phyloP scores from a whole-genome alignment of 1,284 basidiomycete genomes.

The Boletus sp. region DNA sequence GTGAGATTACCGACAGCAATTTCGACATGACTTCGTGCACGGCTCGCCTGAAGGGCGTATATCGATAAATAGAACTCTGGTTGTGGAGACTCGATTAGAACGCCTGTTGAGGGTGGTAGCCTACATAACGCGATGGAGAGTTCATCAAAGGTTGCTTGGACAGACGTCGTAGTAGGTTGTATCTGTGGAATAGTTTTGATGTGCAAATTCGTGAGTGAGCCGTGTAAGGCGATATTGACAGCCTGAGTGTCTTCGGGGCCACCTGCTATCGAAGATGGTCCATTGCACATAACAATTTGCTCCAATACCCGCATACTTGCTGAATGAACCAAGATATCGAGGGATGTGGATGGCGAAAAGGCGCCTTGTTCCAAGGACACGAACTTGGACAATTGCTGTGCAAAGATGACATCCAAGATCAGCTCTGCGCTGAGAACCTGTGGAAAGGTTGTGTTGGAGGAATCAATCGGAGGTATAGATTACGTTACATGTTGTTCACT shows the following conservation, averaged over 20 bases:
- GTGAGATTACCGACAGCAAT: conserved; percentile 30
- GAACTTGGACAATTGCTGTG: conserved; percentile 36
- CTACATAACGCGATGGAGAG: conserved; percentile 16
- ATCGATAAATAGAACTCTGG: conserved; percentile 23
- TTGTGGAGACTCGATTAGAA: conserved; percentile 7
- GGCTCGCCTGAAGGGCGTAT: conserved; percentile 23
- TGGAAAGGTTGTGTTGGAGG: conserved; percentile 13
- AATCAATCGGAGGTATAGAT: not conserved
- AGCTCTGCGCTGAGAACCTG: conserved; percentile 45
- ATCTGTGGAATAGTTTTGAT: conserved; percentile 12
- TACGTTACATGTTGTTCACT: conserved; percentile 39
- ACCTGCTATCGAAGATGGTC: conserved; percentile 3
- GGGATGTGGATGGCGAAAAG: conserved; percentile 1
- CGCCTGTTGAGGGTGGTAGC: conserved; percentile 1
- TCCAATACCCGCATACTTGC: conserved; percentile 26
- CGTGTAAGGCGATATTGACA: conserved; percentile 22
- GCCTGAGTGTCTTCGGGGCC: conserved; percentile 3
- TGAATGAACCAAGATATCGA: conserved; percentile 29
- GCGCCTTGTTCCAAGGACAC: conserved; percentile 11
- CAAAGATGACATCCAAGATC: conserved; percentile 45
- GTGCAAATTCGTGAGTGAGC: conserved; percentile 18
- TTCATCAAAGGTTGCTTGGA: conserved; percentile 18
- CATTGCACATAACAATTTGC: conserved; percentile 18
- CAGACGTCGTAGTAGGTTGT: not conserved
- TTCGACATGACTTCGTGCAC: conserved; percentile 23